Evolutionary conservation across 371 early-diverging fungal species (phyloP).

Genomic region (Lichtheimia ornata): DNA sequence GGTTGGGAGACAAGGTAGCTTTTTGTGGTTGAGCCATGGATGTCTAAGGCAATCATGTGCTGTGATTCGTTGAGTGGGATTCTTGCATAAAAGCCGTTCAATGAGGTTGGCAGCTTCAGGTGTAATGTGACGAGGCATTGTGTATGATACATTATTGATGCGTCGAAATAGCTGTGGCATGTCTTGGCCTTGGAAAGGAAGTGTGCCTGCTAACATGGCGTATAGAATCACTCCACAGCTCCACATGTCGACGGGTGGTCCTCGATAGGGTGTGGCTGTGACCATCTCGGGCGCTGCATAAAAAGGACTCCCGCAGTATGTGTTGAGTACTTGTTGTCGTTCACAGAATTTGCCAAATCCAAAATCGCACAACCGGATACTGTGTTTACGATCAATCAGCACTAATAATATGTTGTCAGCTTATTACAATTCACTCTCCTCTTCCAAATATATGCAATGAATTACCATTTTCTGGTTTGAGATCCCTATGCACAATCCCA

Average conservation of each 20-base stretch:
- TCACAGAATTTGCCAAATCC: constrained; percentile 93
- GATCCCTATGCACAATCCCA: constrained; percentile 84
- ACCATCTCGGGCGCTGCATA: constrained; percentile 91
- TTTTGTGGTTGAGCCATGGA: constrained; percentile 63
- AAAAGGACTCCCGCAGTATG: constrained; percentile 94
- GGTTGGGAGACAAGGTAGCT: neutral
- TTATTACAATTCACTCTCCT: too few species aligned
- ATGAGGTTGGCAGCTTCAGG: constrained; percentile 54
- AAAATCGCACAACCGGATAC: constrained; percentile 90
- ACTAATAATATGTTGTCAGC: constrained; percentile 32
- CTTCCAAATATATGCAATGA: neutral
- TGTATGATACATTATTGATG: constrained; percentile 63
- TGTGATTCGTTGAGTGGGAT: constrained; percentile 68
- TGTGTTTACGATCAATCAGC: constrained; percentile 70
- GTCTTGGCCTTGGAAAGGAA: constrained; percentile 84
- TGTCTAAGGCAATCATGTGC: constrained; percentile 75
- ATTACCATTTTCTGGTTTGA: constrained; percentile 85
- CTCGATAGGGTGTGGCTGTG: constrained; percentile 70
- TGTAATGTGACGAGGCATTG: constrained; percentile 50
- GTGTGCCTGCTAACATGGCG: constrained; percentile 72
- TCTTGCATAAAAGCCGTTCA: constrained; percentile 50
- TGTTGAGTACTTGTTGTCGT: constrained; percentile 78
- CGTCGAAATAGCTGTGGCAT: constrained; percentile 72
- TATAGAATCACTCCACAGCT: constrained; percentile 78
- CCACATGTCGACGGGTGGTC: constrained; percentile 83